Evolutionary conservation across 495 filamentous ascomycete species (phyloP), one percentile per base, ranked within the genome.

Genomic region (Neurospora sp.): DNA sequence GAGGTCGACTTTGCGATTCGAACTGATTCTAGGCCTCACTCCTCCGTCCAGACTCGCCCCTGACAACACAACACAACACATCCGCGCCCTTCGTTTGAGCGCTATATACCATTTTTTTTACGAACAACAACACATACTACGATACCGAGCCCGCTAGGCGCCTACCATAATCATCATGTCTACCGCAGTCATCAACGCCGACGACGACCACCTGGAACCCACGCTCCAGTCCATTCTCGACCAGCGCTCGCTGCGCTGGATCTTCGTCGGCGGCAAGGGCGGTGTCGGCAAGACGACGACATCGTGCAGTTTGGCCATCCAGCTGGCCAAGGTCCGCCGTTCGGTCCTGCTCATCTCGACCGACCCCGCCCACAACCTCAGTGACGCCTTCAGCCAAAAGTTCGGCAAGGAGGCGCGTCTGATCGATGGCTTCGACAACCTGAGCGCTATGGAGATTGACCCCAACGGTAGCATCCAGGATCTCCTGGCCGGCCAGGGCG

Each of bases 211-310:
- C 74, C 88, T 98, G 83, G 94, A 96, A 86, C 93, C 96, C 20
- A 93, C 93, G 44, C 92, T 99, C 79, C 92, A 97, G 87, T 92
- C 92, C 62, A 93, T 99, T 78, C 87, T 98, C 78, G 92, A 94
- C 85, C 96, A 99, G 81, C 92, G 92, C 78, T 90, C 93, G 23
- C 90, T 99, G 70, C 94, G 96, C 75, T 99, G 96, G 96, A 97
- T 99, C 82, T 99, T 99, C 79, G 96, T 98, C 69, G 96, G 96
- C 78, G 96, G 96, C 72, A 99, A 99, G 87, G 96, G 96, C 76
- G 96, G 96, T 78, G 96, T 99, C n/a, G 96, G 96, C 79, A 99
- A 99, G 86, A 99, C 96, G 14, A 99, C 96, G 18, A 98, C 96
- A 0, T 98, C 94, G 3, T 99, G 96, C 85, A 96, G 94, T 48